Evolutionary conservation across 768 basidiomycete species (phyloP).

Genomic region (Collybia mongolica): DNA sequence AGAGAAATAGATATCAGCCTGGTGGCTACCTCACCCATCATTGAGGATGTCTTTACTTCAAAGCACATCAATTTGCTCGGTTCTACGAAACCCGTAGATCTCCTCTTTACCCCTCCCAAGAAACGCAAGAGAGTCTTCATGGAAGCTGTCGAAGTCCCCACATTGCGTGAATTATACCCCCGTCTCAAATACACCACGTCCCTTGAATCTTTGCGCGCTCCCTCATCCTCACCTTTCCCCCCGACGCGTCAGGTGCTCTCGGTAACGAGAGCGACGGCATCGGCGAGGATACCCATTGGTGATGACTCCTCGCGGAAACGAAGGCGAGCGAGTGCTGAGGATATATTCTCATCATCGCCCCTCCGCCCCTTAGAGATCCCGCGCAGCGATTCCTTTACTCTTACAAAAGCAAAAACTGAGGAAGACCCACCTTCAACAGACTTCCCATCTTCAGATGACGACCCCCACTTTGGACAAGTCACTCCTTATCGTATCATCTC

Average conservation of each 20-base stretch:
- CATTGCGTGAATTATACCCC: constrained; percentile 10
- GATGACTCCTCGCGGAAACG: constrained; percentile 7
- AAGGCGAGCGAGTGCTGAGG: constrained; percentile 6
- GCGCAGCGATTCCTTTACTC: constrained; percentile 6
- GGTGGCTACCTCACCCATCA: constrained; percentile 3
- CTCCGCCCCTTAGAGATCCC: constrained; percentile 3
- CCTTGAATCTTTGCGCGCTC: constrained; percentile 1
- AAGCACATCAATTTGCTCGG: not conserved
- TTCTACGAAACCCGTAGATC: not conserved
- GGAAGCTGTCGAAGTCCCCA: constrained; percentile 21
- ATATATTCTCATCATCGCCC: constrained; percentile 2
- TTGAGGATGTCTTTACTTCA: constrained; percentile 9
- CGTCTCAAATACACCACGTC: constrained; percentile 7
- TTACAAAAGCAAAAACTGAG: not conserved
- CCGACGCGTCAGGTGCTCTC: constrained; percentile 5
- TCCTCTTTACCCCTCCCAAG: constrained; percentile 5
- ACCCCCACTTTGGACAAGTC: constrained; percentile 60
- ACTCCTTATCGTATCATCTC: constrained; percentile 71
- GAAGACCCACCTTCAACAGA: constrained; percentile 16
- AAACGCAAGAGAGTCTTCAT: constrained; percentile 42
- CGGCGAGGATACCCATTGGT: not conserved
- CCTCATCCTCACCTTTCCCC: not conserved
- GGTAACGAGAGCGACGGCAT: not conserved
- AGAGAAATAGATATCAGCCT: constrained; percentile 15
- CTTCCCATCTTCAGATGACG: constrained; percentile 60